Evolutionary conservation across 345 rosid genomes (phyloP).

Genomic region (Lepidium didymum): DNA sequence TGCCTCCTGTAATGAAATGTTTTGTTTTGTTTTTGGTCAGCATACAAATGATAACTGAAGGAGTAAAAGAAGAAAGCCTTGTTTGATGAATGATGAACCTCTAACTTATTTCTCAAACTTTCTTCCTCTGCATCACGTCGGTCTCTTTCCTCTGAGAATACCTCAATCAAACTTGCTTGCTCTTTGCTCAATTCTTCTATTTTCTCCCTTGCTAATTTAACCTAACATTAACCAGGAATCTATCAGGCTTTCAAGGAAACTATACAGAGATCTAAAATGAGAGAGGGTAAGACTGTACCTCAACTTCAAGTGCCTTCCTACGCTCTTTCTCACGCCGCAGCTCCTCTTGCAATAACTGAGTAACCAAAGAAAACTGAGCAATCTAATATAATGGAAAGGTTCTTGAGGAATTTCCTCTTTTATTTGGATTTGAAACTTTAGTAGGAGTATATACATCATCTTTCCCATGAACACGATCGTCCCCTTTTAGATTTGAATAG

Average conservation of each 20-base stretch:
- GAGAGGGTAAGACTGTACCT: slow-evolving; percentile 34
- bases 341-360: slow-evolving; percentile 26
- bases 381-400: neutral
- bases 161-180: slow-evolving; percentile 56
- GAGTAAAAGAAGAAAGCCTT: neutral
- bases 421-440: slow-evolving; percentile 11
- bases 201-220: slow-evolving; percentile 37
- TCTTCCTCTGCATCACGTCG: slow-evolving; percentile 66
- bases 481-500: slow-evolving; percentile 18
- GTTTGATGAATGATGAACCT: slow-evolving; percentile 36
- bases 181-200: slow-evolving; percentile 60
- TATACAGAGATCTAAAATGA: neutral
- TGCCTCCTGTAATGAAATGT: slow-evolving; percentile 47
- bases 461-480: slow-evolving; percentile 27
- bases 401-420: slow-evolving; percentile 11
- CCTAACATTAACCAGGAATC: slow-evolving; percentile 31
- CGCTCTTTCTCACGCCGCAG: slow-evolving; percentile 42
- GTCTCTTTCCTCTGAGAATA: slow-evolving; percentile 75
- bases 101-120: slow-evolving; percentile 52
- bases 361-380: neutral
- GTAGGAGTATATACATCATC: slow-evolving; percentile 18
- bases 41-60: neutral
- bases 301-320: slow-evolving; percentile 45
- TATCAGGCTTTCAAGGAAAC: slow-evolving; percentile 6
- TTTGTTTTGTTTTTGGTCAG: neutral